Base-by-base conservation (phyloP, 108 stramenopile genomes). In the Cyclostephanos invisitatus region DNA sequence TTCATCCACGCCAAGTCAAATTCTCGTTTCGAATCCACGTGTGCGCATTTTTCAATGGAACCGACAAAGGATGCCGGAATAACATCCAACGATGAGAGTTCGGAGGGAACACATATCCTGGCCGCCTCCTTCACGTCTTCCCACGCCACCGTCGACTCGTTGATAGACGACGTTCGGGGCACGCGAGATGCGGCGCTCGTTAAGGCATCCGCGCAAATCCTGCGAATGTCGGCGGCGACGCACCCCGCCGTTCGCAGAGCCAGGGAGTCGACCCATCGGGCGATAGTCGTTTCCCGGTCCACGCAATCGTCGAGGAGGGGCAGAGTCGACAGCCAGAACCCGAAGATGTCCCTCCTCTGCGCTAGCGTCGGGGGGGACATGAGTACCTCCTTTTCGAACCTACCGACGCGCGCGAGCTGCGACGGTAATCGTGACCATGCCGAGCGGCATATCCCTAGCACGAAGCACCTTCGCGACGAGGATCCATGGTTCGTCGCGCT, bases 21-120 rank as follows among this genome's bases (percentile, higher is more conserved):
- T 18, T 51, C 56, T 70, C 48, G 12, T 37, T 35, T 82, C 24
- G 56, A 22, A 57, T 73, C 69, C 24, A 68, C 36, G 11, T 6
- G 21, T 56, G 44, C 17, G 36, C 25, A 10, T 1, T 62, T 17
- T 15, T 21, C 46, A 44, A 36, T 7, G 37, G 9, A 36, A 28
- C 38, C 27, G 42, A 32, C 40, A 18, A 58, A 42, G 22, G 53
- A 56, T 25, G 87, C 68, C 46, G 82, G 82, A 7, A 68, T 77
- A 5, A 95, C 89, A 82, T 95, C 93, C 66, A 95, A 66, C 21
- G 78, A 71, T n/a, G 87, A 76, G 5, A 95, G 84, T 72, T 95
- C 88, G 0, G 91, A 92, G 0, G 93, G 93, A 59, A 87, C 64
- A 42, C 75, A 78, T 1, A 59, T 24, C 53, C 75, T 72, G 7